These are phyloP conservation scores for Botrytis fabae DNA, from an alignment of 2,329 filamentous ascomycete species.

Conservation along the genomic window DNA sequence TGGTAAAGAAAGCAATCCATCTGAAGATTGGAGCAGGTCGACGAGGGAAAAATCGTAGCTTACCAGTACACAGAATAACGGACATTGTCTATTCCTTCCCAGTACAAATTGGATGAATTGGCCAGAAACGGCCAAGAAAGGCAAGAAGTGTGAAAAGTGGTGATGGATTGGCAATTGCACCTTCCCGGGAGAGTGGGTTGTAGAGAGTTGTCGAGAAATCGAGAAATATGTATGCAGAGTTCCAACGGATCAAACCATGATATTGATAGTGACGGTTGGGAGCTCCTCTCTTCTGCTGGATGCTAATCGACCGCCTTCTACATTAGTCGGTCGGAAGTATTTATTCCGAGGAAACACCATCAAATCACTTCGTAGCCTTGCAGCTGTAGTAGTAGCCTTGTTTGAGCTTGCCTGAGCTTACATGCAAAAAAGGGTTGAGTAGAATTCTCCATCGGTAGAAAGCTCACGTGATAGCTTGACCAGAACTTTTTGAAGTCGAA, in stretches of 20 bases:
- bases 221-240: not conserved
- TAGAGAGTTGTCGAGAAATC: not conserved
- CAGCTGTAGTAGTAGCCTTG: constrained; percentile 1
- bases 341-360: not conserved
- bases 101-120: not conserved
- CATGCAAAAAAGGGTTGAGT: not conserved
- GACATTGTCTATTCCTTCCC: constrained; percentile 13
- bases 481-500: not conserved
- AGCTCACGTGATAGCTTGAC: not conserved
- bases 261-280: not conserved
- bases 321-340: not conserved
- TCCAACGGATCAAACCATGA: not conserved
- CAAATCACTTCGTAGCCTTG: not conserved
- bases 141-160: not conserved
- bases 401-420: not conserved
- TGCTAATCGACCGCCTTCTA: constrained; percentile 6
- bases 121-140: not conserved
- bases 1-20: not conserved
- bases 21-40: not conserved
- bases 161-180: not conserved
- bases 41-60: not conserved
- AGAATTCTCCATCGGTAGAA: not conserved
- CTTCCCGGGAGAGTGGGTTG: not conserved
- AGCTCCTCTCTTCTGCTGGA: not conserved
- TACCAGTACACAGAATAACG: constrained; percentile 19